Evolutionary conservation across 129 eudicot genomes (phyloP), one percentile per base, ranked within the genome.

Genomic region (Oenanthe sinensis): DNA sequence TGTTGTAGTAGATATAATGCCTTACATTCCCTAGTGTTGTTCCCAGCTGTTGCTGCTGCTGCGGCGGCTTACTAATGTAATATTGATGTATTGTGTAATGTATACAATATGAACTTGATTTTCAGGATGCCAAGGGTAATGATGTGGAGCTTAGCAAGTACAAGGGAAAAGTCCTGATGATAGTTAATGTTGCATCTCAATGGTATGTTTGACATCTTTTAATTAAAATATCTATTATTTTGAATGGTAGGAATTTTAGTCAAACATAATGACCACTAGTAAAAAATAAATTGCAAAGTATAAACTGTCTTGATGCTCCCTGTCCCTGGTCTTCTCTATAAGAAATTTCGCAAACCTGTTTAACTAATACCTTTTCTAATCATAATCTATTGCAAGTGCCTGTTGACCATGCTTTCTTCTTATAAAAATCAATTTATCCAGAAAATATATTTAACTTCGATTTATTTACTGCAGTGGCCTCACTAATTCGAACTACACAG

Each of bases 401-500:
- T 20, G 22, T 55, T 55, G 28, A 55, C 8, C 12, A 55, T 7
- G 63, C 28, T 55, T 1, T 22, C 12, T 55, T 55, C 8, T 54
- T 20, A 1, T 54, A 7, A 20, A 54, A 54, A 16, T 7, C 3
- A 20, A 6, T 8, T 22, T 2, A 22, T 58, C 30, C 1, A n/a
- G 14, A 58, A 16, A 58, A 67, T 16, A 30, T 13, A 70, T 39
- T 2, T 17, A 70, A 70, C 43, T 70, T 33, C 39, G 47, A 33
- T 22, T 13, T 14, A 5, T 70, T 0, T 28, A 16, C 8, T 70
- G 75, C 77, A 74, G 77, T 45, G 77, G 55, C 22, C 58, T 74
- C 58, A 74, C 77, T 39, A 74, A 46, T 74, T 74, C 77, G 2
- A 46, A 74, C 77, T 74, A 74, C 58, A 74, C 77, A 9, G 77